Conservation (phyloP, 352 stramenopile genomes). For the Phytopythium oedochilum region DNA sequence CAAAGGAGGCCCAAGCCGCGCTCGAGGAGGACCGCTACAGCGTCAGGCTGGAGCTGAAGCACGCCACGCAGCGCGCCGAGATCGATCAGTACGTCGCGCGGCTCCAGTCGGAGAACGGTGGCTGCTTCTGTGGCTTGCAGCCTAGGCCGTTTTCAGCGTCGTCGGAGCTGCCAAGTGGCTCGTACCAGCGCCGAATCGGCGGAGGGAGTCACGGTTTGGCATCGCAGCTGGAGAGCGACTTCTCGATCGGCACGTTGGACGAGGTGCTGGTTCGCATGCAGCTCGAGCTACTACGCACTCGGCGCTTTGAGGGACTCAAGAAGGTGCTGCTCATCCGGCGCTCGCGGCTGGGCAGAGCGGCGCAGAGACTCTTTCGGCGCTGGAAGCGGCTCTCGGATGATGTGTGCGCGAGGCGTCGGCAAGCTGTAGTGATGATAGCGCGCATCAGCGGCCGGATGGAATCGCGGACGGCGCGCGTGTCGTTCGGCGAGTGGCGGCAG, state of each 20-base stretch:
- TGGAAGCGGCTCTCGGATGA: constrained; percentile 39
- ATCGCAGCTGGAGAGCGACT: constrained; percentile 20
- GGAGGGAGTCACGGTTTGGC: background rate
- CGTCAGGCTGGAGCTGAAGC: constrained; percentile 56
- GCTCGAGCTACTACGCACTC: constrained; percentile 49
- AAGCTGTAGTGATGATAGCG: constrained; percentile 39
- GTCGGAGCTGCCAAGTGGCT: background rate
- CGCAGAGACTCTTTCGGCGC: constrained; percentile 25
- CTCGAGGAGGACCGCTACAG: constrained; percentile 69
- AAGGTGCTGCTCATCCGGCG: constrained; percentile 55
- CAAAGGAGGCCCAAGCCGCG: constrained; percentile 42
- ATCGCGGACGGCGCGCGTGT: constrained; percentile 18
- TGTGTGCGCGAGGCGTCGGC: constrained; percentile 15
- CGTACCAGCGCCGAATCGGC: background rate
- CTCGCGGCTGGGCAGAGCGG: constrained; percentile 21
- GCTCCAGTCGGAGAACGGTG: constrained; percentile 26
- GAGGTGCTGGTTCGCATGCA: constrained; percentile 64
- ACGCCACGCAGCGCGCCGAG: constrained; percentile 47
- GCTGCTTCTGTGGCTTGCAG: background rate
- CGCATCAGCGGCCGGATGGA: constrained; percentile 31
- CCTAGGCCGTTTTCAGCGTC: background rate
- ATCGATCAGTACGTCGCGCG: constrained; percentile 60
- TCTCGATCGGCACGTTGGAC: constrained; percentile 46
- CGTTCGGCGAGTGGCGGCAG: constrained; percentile 36
- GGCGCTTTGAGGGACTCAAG: constrained; percentile 64